These are phyloP conservation scores for Elongisporangium senticosum DNA, from an alignment of 352 stramenopile genomes.

Conservation along the genomic window DNA sequence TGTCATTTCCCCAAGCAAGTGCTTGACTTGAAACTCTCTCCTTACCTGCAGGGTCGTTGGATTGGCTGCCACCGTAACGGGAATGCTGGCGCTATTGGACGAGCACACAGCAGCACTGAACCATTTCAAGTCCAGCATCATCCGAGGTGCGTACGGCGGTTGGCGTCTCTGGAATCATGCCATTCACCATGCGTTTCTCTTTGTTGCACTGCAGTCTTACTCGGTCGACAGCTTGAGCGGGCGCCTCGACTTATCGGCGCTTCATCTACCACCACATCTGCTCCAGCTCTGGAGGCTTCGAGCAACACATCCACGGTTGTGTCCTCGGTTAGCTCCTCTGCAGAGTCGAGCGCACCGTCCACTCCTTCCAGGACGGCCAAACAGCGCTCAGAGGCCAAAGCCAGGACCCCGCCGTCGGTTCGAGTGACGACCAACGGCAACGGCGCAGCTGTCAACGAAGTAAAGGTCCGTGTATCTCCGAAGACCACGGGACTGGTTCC, in stretches of 20 bases:
- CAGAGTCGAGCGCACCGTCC: background rate
- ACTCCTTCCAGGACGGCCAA: background rate
- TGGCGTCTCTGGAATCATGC: background rate
- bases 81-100: constrained; percentile 39
- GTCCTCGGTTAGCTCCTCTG: background rate
- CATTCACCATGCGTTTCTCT: background rate
- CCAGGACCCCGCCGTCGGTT: background rate
- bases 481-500: background rate
- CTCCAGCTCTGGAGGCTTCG: background rate
- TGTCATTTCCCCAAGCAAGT: background rate
- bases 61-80: constrained; percentile 34
- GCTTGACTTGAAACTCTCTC: background rate
- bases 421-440: background rate
- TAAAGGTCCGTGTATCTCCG: background rate
- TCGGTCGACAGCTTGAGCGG: background rate
- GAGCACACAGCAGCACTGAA: constrained; percentile 31
- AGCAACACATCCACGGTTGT: background rate
- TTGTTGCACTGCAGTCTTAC: background rate
- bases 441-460: background rate
- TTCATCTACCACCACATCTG: background rate
- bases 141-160: constrained; percentile 25
- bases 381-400: background rate
- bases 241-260: background rate
- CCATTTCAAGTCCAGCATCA: constrained; percentile 64
- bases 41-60: constrained; percentile 28